Evolutionary conservation across 495 filamentous ascomycete species (phyloP).

Genomic region (Aspergillus wentii): DNA sequence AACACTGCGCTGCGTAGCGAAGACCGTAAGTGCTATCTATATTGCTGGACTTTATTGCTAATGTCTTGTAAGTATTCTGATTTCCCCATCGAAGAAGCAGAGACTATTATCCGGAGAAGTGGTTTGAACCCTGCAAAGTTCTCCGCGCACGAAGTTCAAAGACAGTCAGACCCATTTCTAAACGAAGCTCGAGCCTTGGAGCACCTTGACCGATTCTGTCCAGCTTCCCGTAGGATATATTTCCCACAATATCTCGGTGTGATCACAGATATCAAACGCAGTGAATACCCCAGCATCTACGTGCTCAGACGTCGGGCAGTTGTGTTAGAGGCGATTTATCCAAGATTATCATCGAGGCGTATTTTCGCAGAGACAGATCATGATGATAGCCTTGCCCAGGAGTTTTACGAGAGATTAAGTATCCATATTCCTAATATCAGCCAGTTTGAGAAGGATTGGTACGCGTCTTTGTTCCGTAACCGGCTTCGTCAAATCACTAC

Average conservation of each 20-base stretch:
- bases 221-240: neutral
- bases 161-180: constrained; percentile 6
- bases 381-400: neutral
- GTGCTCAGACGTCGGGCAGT: constrained; percentile 5
- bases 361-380: neutral
- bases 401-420: neutral
- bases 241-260: constrained; percentile 6
- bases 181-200: constrained; percentile 5
- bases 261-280: constrained; percentile 1
- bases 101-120: neutral
- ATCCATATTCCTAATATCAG: no score
- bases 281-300: constrained; percentile 3
- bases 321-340: constrained; percentile 2
- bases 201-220: constrained; percentile 5
- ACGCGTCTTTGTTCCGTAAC: constrained; percentile 10
- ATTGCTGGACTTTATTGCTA: neutral
- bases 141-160: neutral
- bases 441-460: constrained; percentile 12
- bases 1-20: neutral
- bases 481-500: constrained; percentile 12
- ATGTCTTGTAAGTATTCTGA: neutral
- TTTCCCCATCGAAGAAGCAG: neutral
- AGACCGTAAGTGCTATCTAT: neutral
- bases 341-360: neutral
- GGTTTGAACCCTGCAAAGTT: neutral